phyloP scores from a whole-genome alignment of 352 stramenopile species.

The Saprolegnia parasitica region DNA sequence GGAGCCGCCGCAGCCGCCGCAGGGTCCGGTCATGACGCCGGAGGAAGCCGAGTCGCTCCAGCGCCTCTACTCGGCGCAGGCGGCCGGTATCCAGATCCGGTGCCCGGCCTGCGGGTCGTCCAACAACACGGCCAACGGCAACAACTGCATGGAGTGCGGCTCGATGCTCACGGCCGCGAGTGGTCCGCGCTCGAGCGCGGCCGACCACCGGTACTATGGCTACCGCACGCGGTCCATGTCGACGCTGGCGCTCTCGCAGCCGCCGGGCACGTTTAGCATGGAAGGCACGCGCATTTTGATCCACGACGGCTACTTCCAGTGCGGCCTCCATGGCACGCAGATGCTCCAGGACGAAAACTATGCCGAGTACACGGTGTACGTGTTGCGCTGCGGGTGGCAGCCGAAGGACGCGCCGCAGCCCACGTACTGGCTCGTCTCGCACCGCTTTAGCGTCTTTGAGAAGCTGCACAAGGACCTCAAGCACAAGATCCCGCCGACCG shows the following conservation, averaged over 20 bases:
- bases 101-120: constrained; percentile 77
- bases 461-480: constrained; percentile 67
- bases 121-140: constrained; percentile 86
- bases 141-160: constrained; percentile 82
- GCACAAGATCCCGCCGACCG: constrained; percentile 58
- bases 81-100: constrained; percentile 83
- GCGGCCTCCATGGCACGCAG: constrained; percentile 80
- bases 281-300: constrained; percentile 75
- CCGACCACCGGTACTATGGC: constrained; percentile 52
- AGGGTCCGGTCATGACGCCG: constrained; percentile 60
- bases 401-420: constrained; percentile 48
- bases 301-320: constrained; percentile 80
- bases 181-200: constrained; percentile 45
- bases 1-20: constrained; percentile 49
- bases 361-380: constrained; percentile 85
- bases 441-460: constrained; percentile 70
- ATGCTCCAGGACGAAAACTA: constrained; percentile 87
- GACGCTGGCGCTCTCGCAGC: constrained; percentile 60
- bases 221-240: constrained; percentile 60
- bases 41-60: constrained; percentile 81
- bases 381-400: constrained; percentile 81
- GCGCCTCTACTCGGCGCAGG: constrained; percentile 63
- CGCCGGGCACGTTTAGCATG: constrained; percentile 70
- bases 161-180: constrained; percentile 70
- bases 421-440: constrained; percentile 63